phyloP scores from a whole-genome alignment of 768 basidiomycete species.

The Phanerochaete carnosa region DNA sequence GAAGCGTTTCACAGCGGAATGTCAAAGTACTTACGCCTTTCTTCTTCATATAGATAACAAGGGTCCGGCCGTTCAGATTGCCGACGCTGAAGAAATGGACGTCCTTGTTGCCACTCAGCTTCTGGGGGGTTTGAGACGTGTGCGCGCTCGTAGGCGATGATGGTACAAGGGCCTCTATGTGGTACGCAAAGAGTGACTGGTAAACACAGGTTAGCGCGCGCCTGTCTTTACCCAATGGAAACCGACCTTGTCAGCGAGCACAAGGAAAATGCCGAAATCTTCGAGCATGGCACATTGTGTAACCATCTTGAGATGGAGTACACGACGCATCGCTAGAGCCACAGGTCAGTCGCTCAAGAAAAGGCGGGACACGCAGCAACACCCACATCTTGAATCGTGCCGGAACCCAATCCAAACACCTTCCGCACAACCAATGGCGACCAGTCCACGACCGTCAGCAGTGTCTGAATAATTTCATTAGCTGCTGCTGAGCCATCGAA shows the following conservation, averaged over 20 bases:
- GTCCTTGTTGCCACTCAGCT: slow-evolving; percentile 86
- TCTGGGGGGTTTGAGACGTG: slow-evolving; percentile 79
- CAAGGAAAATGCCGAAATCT: slow-evolving; percentile 95
- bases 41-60: slow-evolving; percentile 95
- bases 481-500: neutral
- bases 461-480: slow-evolving; percentile 48
- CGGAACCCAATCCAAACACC: slow-evolving; percentile 96
- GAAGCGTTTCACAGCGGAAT: neutral
- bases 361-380: neutral
- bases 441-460: slow-evolving; percentile 77
- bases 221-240: neutral
- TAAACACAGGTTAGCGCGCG: neutral
- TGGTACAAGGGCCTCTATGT: slow-evolving; percentile 94
- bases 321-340: slow-evolving; percentile 78
- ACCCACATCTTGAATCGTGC: slow-evolving; percentile 80
- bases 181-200: slow-evolving; percentile 87
- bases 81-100: slow-evolving; percentile 97
- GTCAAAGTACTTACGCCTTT: slow-evolving; percentile 59
- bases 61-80: slow-evolving; percentile 77
- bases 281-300: slow-evolving; percentile 96
- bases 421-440: slow-evolving; percentile 92
- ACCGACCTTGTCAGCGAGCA: slow-evolving; percentile 83
- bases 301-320: slow-evolving; percentile 90
- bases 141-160: slow-evolving; percentile 69
- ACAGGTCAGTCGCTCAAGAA: slow-evolving; percentile 1